Evolutionary conservation across 352 stramenopile species (phyloP), one percentile per base, ranked within the genome.

Genomic region (Pythium volutum): DNA sequence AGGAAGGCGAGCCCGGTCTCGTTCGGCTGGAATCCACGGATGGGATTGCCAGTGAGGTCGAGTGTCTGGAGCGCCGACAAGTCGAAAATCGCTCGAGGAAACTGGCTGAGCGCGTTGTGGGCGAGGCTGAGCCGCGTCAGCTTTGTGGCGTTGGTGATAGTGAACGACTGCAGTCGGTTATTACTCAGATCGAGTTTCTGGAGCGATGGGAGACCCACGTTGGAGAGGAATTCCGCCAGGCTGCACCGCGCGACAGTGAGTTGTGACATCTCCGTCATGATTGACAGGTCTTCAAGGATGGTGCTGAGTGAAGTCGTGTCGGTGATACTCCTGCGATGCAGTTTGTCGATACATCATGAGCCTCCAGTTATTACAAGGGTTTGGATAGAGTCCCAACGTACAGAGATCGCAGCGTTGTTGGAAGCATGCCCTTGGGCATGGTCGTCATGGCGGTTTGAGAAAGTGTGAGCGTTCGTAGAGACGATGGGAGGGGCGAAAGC

Each of bases 361-460:
- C 46, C 33, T 20, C 26, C 11, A 11, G 18, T 7, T 51, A 22
- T 36, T 4, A 33, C n/a, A n/a, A n/a, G n/a, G n/a, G n/a, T n/a
- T n/a, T n/a, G n/a, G n/a, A n/a, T n/a, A n/a, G n/a, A 38, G 27
- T 38, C 14, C 10, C n/a, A 23, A 59, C 52, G 39, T 59, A 59
- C 52, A 59, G 25, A 4, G 38, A 51, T n/a, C 15, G 38, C 27
- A 59, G 25, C 9, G 3, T 50, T 2, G 52, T 16, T 20, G 52
- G 52, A 14, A 59, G 38, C 1, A n/a, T 50, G 16, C 39, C 39
- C 12, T 42, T 49, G 8, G 12, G 0, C 8, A 59, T 14, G 2
- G 23, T 31, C 26, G 22, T 42, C 38, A 59, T 39, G 16, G 36
- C 26, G 15, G 41, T 34, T 15, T 20, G 16, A 27, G 52, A 51